Evolutionary conservation across 2,329 filamentous ascomycete genomes (phyloP).

Genomic region (Scytalidium sp.): DNA sequence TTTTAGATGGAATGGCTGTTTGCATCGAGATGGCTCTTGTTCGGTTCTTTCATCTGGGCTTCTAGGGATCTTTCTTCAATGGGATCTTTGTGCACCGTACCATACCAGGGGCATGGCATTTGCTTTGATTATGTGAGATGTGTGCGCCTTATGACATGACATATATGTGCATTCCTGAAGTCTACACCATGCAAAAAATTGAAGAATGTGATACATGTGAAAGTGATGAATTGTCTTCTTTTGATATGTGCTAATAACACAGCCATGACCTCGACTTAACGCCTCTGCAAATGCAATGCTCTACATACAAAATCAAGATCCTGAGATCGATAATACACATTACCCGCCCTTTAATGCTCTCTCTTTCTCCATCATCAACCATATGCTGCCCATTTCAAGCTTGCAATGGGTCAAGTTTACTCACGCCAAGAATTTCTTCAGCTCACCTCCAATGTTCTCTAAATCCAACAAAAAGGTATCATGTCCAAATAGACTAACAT

Average conservation of each 20-base stretch:
- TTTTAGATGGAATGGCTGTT: constrained; percentile 67
- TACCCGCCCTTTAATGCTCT: neutral
- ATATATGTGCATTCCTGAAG: neutral
- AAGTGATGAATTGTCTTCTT: no score
- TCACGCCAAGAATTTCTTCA: constrained; percentile 74
- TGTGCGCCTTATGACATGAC: neutral
- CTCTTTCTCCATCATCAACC: no score
- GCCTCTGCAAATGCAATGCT: neutral
- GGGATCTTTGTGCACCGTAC: neutral
- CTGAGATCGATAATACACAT: neutral
- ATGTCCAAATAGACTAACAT: constrained; percentile 92
- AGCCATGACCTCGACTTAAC: no score
- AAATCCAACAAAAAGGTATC: constrained; percentile 94
- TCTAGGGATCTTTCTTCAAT: neutral
- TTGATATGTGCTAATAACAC: no score
- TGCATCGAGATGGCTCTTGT: neutral
- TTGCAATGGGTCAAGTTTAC: constrained; percentile 6
- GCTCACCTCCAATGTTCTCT: constrained; percentile 82
- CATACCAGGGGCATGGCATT: neutral
- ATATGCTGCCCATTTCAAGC: no score
- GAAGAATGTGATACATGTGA: no score
- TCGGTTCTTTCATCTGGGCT: neutral
- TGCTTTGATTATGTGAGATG: neutral
- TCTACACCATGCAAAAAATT: neutral
- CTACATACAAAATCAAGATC: neutral